Conservation (phyloP, 1,139 yeast genomes). For the Arxiozyma bovina region DNA sequence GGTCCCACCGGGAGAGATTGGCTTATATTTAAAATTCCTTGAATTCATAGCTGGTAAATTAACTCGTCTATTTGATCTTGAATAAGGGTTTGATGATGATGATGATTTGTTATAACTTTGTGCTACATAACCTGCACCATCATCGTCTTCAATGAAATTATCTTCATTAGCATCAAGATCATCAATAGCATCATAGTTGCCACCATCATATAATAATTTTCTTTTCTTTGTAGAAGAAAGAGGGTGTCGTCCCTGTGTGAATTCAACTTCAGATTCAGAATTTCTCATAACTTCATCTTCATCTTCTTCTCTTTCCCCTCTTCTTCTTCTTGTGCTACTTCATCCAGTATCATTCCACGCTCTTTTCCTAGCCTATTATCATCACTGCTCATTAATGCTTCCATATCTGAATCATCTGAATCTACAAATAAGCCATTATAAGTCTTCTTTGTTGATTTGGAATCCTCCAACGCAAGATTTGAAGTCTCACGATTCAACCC, state of each 20-base stretch:
- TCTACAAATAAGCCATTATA: conserved; percentile 19
- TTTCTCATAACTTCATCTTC: conserved; percentile 6
- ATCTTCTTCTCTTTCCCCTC: conserved; percentile 17
- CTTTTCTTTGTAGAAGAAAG: conserved; percentile 11
- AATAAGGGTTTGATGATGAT: background rate
- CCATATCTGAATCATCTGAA: conserved; percentile 30
- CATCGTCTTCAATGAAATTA: conserved; percentile 49
- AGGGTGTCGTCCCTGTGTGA: conserved; percentile 19
- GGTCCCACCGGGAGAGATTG: conserved; percentile 67
- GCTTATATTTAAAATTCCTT: conserved; percentile 25
- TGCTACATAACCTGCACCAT: conserved; percentile 42
- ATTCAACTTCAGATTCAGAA: conserved; percentile 22
- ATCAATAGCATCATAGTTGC: conserved; percentile 10
- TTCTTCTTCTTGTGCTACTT: conserved; percentile 25
- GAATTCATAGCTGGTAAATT: background rate
- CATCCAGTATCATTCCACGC: conserved; percentile 10
- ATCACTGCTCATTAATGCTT: conserved; percentile 21
- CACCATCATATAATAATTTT: background rate
- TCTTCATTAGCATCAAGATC: conserved; percentile 30
- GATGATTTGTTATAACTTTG: conserved; percentile 4
- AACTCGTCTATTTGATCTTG: background rate
- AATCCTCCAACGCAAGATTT: background rate
- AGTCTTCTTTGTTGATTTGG: conserved; percentile 7
- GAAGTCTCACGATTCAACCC: background rate
- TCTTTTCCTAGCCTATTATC: conserved; percentile 2